phyloP scores from a whole-genome alignment of 2,329 filamentous ascomycete species.

The Ophiostoma angusticollis region DNA sequence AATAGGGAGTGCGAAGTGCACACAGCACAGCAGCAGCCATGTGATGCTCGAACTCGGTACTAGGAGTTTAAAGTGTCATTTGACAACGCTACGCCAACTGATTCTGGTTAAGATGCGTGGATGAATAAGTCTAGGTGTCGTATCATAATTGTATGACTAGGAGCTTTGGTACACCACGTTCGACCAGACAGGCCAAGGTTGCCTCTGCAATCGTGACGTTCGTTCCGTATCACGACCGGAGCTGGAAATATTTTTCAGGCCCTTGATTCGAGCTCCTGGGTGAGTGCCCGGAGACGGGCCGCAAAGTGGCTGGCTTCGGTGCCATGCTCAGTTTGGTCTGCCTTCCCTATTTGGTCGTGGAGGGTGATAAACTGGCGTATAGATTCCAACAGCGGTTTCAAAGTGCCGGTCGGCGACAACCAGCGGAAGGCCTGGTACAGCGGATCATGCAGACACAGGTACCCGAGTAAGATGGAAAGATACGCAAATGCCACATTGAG shows the following conservation, averaged over 20 bases:
- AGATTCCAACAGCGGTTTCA: constrained; percentile 35
- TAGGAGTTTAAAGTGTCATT: too few relatives aligned
- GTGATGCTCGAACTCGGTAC: too few relatives aligned
- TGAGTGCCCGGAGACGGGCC: constrained; percentile 27
- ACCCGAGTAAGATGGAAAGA: constrained; percentile 70
- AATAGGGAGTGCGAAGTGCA: too few relatives aligned
- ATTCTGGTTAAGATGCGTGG: too few relatives aligned
- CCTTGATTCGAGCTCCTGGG: constrained; percentile 23
- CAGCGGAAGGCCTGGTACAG: constrained; percentile 30
- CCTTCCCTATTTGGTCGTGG: constrained; percentile 36
- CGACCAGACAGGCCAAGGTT: too few relatives aligned
- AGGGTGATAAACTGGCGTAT: constrained; percentile 43
- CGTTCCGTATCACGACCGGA: not conserved
- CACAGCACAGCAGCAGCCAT: too few relatives aligned
- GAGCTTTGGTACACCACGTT: too few relatives aligned
- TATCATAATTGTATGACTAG: too few relatives aligned
- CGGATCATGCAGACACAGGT: constrained; percentile 50
- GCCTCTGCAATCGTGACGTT: too few relatives aligned
- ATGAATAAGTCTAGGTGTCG: too few relatives aligned
- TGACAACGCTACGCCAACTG: too few relatives aligned
- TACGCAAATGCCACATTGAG: constrained; percentile 79
- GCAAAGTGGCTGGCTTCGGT: constrained; percentile 21
- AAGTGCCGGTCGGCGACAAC: constrained; percentile 29
- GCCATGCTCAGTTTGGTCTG: constrained; percentile 22
- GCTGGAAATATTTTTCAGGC: too few relatives aligned